Base-by-base conservation (phyloP, 306 rosid species). In the Rubus parviflorus region DNA sequence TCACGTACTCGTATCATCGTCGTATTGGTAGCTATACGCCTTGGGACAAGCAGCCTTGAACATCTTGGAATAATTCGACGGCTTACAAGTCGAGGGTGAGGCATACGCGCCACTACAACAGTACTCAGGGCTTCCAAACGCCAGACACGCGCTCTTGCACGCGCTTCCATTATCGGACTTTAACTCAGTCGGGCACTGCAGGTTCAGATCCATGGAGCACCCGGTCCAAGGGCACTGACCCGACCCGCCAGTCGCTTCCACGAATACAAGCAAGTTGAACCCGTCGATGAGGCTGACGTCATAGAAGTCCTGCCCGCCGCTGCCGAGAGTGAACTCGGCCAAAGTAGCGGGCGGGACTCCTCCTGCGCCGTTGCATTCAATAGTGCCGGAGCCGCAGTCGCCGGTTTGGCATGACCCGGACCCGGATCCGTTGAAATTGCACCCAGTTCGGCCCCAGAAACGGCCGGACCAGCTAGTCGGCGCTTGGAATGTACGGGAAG, bases 401-500 rank as follows among this genome's bases (percentile, higher is more conserved):
- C 87, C 98, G 25, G 98, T 95, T 68, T 74, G 69, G n/a, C 98
- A 95, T 0, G 96, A 88, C 0, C 97, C 97, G n/a, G 90, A 40
- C 0, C 88, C 89, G 76, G 97, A 92, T 75, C 87, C 91, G 79
- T 88, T 93, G 81, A 95, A 95, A 7, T 68, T 84, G 76, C 97
- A 95, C 30, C 87, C 89, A 5, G 97, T 92, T 66, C 98, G 83
- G 4, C 75, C 98, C 98, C 98, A 95, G 89, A 95, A 95, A 0
- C 98, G 90, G 3, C 98, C 98, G 54, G 98, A 90, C 98, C 98
- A 95, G 66, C 97, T 97, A 4, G 98, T 88, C 6, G 98, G 96
- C 0, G 98, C 96, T 64, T 81, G 88, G 49, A 95, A 83, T 0
- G 96, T 48, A 37, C 98, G 90, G 0, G 91, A 85, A 42, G 97